Base-by-base conservation (phyloP, 1,139 yeast species). In the Magnusiomyces fungicola region DNA sequence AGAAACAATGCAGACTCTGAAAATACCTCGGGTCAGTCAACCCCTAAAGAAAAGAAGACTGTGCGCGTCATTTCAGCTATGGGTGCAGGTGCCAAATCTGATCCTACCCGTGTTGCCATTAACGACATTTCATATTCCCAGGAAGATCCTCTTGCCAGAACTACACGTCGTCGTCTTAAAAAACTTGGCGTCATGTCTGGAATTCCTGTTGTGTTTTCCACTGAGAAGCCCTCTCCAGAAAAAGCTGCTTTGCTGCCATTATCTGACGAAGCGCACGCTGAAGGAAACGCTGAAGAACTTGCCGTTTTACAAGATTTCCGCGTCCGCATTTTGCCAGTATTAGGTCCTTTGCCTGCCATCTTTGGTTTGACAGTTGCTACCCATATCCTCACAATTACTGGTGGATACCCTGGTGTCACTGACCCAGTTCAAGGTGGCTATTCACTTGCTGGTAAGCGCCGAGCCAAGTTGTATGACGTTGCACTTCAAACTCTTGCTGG, bases 281-380 rank as follows among this genome's bases (percentile, higher is more conserved):
- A 92, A 64, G 34, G 42, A 6, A 48, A 48, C 33, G 96, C 90
- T 32, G 95, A 81, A 55, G 95, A 92, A 65, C 73, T 92, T 47
- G 81, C 95, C 50, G 95, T 96, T 1, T 69, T 92, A 54, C 82
- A 79, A 60, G 90, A 89, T 69, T 92, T 92, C 71, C 76, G 98
- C 56, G 97, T 90, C 3, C 76, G 98, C 58, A 90, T 92, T 48
- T 73, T 92, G 53, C 98, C 98, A 0, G 98, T 92, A 0, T 70
- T 92, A 55, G 97, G 98, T 1, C 88, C 98, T 0, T 80, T 92
- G 82, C 98, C 98, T 0, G 97, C 94, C 7, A 84, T 90, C 69
- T 92, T 92, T 70, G 98, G 98, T 1, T 74, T 92, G 46, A 80
- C 96, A 0, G 76, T 92, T 52, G 95, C 96, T 2, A 83, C 97